Conservation (phyloP, 2,329 filamentous ascomycete species). For the Fusarium sp. region DNA sequence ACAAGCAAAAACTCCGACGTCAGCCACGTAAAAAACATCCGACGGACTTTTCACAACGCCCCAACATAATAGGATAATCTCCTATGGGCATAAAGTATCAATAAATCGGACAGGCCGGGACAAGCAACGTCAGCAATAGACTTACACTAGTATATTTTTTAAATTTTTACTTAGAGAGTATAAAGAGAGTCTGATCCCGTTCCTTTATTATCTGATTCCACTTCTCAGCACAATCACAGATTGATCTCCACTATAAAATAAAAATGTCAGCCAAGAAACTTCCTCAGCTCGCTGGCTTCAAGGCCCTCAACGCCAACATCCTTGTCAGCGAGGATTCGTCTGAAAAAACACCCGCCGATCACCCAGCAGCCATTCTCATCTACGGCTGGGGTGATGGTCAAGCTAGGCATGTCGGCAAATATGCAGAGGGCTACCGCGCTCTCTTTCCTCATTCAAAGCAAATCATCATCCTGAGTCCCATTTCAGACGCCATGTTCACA, state of each 20-base stretch:
- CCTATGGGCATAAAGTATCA: neutral
- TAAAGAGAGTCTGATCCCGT: neutral
- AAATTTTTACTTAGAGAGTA: neutral
- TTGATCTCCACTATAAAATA: neutral
- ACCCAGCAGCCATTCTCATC: constrained; percentile 63
- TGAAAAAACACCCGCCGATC: constrained; percentile 35
- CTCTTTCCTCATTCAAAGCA: constrained; percentile 65
- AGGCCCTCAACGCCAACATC: constrained; percentile 60
- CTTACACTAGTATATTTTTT: neutral
- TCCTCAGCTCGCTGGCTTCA: constrained; percentile 56
- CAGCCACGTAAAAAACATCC: neutral
- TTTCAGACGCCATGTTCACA: constrained; percentile 60
- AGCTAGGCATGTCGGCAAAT: constrained; percentile 68
- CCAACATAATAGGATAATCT: constrained; percentile 3
- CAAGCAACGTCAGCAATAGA: neutral
- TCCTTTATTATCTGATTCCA: neutral
- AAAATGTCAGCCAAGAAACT: constrained; percentile 39
- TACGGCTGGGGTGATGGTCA: constrained; percentile 70
- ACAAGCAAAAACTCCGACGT: neutral
- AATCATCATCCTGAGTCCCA: constrained; percentile 64
- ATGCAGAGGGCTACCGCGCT: constrained; percentile 62
- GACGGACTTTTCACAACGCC: neutral
- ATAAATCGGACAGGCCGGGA: neutral
- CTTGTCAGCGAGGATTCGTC: constrained; percentile 56
- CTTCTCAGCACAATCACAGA: neutral